These are phyloP conservation scores for Acephala macrosclerotiorum DNA, from an alignment of 2,329 filamentous ascomycete genomes.

Conservation along the genomic window DNA sequence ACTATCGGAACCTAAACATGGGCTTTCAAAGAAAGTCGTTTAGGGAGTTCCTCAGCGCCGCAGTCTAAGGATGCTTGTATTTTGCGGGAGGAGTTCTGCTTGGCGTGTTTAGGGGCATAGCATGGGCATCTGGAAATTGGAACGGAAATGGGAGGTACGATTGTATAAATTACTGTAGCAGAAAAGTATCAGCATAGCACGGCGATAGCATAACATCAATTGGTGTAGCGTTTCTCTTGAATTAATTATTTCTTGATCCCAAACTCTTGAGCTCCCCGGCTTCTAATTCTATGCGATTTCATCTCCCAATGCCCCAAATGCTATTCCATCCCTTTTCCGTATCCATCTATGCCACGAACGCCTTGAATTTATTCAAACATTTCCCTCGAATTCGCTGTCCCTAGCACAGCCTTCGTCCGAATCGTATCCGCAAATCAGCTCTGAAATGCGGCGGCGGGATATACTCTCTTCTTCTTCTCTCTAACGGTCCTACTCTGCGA, in stretches of 20 bases:
- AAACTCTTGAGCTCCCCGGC: not conserved
- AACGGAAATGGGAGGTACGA: not conserved
- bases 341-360: conserved; percentile 5
- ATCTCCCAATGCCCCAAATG: not conserved
- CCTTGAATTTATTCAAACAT: not conserved
- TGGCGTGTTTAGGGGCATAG: not conserved
- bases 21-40: conserved; percentile 13
- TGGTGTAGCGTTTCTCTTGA: not conserved
- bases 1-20: conserved; percentile 33
- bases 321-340: not conserved
- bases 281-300: not conserved
- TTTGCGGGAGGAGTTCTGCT: not conserved
- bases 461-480: conserved; percentile 64
- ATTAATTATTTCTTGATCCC: not conserved
- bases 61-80: not conserved
- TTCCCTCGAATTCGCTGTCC: not conserved
- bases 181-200: too few species aligned
- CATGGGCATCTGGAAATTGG: not conserved
- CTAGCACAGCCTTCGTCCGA: not conserved
- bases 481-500: conserved; percentile 50
- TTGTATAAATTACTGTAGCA: not conserved
- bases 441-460: conserved; percentile 68
- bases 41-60: not conserved
- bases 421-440: conserved; percentile 9
- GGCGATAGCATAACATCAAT: not conserved